These are phyloP conservation scores for Septoria petroselini DNA, from an alignment of 2,329 filamentous ascomycete species.

Conservation along the genomic window DNA sequence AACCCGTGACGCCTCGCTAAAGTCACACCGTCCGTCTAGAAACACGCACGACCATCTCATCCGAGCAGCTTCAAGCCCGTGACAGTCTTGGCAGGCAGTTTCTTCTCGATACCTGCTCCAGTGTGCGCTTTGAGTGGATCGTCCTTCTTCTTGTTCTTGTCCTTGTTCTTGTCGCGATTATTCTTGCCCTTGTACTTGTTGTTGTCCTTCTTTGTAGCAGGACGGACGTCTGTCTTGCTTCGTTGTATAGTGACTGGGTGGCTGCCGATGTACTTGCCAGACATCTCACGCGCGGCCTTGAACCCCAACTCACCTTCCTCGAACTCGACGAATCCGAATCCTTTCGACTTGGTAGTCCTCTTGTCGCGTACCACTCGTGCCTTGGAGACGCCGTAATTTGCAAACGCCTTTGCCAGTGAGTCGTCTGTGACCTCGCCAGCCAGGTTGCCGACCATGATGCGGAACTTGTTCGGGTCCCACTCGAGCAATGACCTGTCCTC, in stretches of 20 bases:
- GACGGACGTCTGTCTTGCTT: constrained; percentile 86
- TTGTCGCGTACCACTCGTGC: constrained; percentile 93
- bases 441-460: constrained; percentile 93
- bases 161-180: constrained; percentile 51
- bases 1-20: constrained; percentile 18
- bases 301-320: constrained; percentile 95
- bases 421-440: constrained; percentile 98
- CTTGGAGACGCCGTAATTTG: constrained; percentile 87
- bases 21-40: neutral
- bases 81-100: constrained; percentile 27
- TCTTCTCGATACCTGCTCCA: constrained; percentile 35
- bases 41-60: constrained; percentile 14
- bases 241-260: constrained; percentile 78
- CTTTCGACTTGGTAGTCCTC: constrained; percentile 91
- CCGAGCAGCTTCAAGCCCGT: constrained; percentile 32
- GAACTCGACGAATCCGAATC: constrained; percentile 95
- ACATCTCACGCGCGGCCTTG: constrained; percentile 94
- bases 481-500: constrained; percentile 83
- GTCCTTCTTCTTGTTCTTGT: constrained; percentile 42
- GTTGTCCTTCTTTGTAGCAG: constrained; percentile 57
- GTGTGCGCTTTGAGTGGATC: constrained; percentile 39
- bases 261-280: constrained; percentile 97
- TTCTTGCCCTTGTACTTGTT: constrained; percentile 44
- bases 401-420: constrained; percentile 88
- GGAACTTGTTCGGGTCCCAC: constrained; percentile 93